Base-by-base conservation (phyloP, 371 early-diverging fungal species). In the Coemansia sp. region DNA sequence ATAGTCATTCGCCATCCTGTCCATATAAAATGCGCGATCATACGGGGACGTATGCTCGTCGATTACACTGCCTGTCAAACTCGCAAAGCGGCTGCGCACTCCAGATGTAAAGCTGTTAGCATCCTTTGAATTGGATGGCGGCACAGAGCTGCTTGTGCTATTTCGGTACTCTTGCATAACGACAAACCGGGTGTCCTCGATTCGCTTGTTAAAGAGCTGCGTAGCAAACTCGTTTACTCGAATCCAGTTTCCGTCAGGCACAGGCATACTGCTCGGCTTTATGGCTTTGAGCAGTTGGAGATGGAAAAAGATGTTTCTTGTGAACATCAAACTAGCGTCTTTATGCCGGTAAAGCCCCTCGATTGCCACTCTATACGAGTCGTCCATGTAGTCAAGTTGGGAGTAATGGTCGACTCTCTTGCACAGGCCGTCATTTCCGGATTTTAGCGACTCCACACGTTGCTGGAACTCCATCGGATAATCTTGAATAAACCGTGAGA, bases 151-250 rank as follows among this genome's bases (percentile, higher is more conserved):
- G 55, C 50, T 28, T 2, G 5, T 59, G 14, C 58, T 59, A 25
- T 26, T 44, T 2, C 50, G 59, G 58, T 68, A 65, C 63, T 68
- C 77, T 11, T 72, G 68, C 57, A 77, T 21, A 11, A 72, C 65
- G 28, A 72, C 61, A 21, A 50, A 62, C 11, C 50, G 63, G 12
- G 64, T 69, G 25, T 65, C 72, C 30, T 65, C 55, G 23, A 77
- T 77, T 50, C 53, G 50, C 55, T 68, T 51, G 72, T 77, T 77
- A 25, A 77, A 67, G n/a, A 77, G 65, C 2, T 23, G 26, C 11
- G 73, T 77, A 1, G 77, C 77, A 72, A 65, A 77, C 37, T 77
- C 77, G 55, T 72, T 65, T 40, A 62, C 59, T 5, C 77, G 62
- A 11, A 62, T 39, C 73, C 73, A 72, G 33, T 18, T 51, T 14